These are phyloP conservation scores for Leccinum longicurvipes DNA, from an alignment of 768 basidiomycete genomes.

Conservation along the genomic window DNA sequence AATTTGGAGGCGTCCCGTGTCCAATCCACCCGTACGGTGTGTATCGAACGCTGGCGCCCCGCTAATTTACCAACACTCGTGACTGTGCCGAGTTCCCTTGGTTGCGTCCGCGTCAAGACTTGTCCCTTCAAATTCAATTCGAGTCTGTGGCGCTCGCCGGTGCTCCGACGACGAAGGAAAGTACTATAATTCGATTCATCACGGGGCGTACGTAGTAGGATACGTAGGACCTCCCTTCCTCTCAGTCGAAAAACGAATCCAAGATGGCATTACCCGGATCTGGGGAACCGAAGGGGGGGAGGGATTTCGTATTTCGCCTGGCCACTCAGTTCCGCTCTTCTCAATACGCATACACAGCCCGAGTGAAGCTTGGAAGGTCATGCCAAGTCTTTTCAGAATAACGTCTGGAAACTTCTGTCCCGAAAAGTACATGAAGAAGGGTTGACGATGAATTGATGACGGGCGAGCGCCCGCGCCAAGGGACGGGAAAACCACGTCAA, in stretches of 20 bases:
- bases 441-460: background rate
- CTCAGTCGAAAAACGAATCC: background rate
- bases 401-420: background rate
- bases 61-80: background rate
- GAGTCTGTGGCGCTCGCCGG: background rate
- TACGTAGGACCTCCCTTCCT: background rate
- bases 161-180: background rate
- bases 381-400: background rate
- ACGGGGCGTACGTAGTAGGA: no score
- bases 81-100: background rate
- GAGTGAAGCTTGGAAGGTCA: background rate
- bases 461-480: background rate
- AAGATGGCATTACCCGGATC: background rate
- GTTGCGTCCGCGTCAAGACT: no score
- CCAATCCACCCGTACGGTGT: background rate
- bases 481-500: background rate
- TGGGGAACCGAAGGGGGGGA: background rate
- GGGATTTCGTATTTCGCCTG: background rate
- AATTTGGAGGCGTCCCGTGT: background rate
- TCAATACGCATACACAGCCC: background rate
- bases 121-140: background rate
- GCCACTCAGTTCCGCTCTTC: background rate
- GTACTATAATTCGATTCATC: background rate
- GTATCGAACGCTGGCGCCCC: background rate
- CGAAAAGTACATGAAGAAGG: background rate